Percentiles rank a stretch among this genome's conserved stretches.
Conservation (phyloP, 129 eudicot genomes). For the Daucus carota region DNA sequence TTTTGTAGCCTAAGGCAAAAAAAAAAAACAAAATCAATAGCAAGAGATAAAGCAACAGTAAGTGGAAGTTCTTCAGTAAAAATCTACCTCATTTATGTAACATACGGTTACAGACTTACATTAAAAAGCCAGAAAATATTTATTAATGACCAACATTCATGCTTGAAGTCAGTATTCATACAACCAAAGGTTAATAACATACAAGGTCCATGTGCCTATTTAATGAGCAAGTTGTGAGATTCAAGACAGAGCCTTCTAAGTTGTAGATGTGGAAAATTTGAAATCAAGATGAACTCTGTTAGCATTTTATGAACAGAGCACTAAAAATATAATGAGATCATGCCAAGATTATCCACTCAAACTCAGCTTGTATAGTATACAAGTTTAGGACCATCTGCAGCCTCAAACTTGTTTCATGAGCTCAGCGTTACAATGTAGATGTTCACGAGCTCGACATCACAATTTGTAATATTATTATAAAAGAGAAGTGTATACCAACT, state of each 20-base stretch:
- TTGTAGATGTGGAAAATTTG: background rate
- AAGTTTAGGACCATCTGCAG: too few species aligned
- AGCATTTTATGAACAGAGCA: background rate
- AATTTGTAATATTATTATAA: background rate
- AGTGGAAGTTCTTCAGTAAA: background rate
- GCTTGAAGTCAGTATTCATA: background rate
- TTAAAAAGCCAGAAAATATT: background rate
- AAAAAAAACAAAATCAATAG: background rate
- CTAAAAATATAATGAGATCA: background rate
- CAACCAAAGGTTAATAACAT: background rate
- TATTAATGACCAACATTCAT: background rate
- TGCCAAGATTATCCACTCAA: background rate
- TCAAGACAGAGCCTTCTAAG: background rate
- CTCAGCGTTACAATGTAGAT: too few species aligned
- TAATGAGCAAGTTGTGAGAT: background rate
- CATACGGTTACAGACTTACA: background rate
- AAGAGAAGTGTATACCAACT: background rate
- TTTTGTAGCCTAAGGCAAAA: constrained; percentile 49
- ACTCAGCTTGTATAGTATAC: background rate
- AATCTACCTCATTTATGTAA: background rate
- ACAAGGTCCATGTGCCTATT: background rate
- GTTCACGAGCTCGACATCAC: background rate
- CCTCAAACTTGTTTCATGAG: too few species aligned
- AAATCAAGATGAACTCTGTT: background rate
- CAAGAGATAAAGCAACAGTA: constrained; percentile 6